phyloP scores from a whole-genome alignment of 495 filamentous ascomycete genomes.

The Trichoderma orchidacearum region DNA sequence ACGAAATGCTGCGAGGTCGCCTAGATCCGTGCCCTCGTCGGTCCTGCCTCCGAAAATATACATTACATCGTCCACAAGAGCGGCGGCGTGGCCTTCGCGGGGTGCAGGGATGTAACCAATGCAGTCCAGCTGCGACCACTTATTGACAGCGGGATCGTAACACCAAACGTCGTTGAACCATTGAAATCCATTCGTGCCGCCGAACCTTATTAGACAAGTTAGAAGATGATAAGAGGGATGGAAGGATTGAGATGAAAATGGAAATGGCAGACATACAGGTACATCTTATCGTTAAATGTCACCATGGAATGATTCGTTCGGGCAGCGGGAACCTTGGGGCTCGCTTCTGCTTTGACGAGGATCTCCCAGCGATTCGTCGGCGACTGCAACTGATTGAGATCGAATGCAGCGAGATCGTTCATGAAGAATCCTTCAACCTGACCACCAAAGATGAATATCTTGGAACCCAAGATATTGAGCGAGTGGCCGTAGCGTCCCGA shows the following conservation, averaged over 20 bases:
- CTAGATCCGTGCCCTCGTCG: constrained; percentile 80
- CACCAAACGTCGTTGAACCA: constrained; percentile 99
- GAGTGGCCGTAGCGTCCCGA: constrained; percentile 93
- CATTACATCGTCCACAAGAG: constrained; percentile 94
- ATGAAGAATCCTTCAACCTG: constrained; percentile 97
- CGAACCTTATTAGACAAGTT: constrained; percentile 51
- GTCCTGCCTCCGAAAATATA: constrained; percentile 98
- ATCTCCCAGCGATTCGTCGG: constrained; percentile 88
- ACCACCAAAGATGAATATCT: constrained; percentile 93
- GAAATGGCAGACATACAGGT: constrained; percentile 42
- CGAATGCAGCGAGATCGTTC: constrained; percentile 95
- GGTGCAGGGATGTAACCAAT: constrained; percentile 92
- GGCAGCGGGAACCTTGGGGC: constrained; percentile 50
- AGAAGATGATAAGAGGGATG: too few relatives aligned
- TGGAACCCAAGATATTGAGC: constrained; percentile 88
- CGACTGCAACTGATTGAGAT: constrained; percentile 83
- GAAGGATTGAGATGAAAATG: background rate
- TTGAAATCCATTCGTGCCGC: constrained; percentile 81
- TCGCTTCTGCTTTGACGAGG: constrained; percentile 21
- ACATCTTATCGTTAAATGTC: constrained; percentile 86
- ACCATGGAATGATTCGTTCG: constrained; percentile 92
- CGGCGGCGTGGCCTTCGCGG: constrained; percentile 87
- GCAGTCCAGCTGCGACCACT: constrained; percentile 82
- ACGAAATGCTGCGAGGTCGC: constrained; percentile 89
- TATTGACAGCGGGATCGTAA: constrained; percentile 71